Conservation (phyloP, 1,284 basidiomycete genomes). For the Sanghuangporus weigelae region DNA sequence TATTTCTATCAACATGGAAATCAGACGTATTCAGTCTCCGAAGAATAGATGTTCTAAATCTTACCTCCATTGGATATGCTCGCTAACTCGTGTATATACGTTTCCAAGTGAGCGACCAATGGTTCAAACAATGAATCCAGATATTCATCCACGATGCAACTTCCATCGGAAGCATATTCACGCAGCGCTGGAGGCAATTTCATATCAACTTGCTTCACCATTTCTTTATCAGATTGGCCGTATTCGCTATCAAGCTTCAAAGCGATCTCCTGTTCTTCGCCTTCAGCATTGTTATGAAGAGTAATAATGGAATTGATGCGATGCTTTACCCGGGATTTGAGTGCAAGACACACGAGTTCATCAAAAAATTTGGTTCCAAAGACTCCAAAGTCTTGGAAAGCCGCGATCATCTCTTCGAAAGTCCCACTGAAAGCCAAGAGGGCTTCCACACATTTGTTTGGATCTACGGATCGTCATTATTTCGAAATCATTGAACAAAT, state of each 20-base stretch:
- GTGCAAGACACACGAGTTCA: neutral
- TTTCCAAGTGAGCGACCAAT: neutral
- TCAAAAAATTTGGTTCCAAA: neutral
- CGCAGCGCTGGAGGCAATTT: neutral
- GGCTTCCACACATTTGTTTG: neutral
- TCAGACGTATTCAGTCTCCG: no score
- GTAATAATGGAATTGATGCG: neutral
- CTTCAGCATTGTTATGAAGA: neutral
- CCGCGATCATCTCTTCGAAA: neutral
- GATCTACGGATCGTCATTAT: neutral
- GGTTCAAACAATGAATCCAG: neutral
- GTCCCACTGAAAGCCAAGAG: neutral
- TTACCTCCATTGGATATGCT: neutral
- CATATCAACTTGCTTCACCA: neutral
- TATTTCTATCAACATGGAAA: no score
- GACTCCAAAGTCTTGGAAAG: neutral
- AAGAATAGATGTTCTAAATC: no score
- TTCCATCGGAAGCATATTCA: neutral
- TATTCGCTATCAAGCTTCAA: slow-evolving; percentile 1
- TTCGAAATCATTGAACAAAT: neutral
- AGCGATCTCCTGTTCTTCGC: neutral
- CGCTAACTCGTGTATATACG: neutral
- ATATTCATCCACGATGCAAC: neutral
- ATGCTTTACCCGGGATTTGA: neutral
- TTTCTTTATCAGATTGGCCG: neutral